Conservation (phyloP, 73 alveolate species). For the Durusdinium trenchii region DNA sequence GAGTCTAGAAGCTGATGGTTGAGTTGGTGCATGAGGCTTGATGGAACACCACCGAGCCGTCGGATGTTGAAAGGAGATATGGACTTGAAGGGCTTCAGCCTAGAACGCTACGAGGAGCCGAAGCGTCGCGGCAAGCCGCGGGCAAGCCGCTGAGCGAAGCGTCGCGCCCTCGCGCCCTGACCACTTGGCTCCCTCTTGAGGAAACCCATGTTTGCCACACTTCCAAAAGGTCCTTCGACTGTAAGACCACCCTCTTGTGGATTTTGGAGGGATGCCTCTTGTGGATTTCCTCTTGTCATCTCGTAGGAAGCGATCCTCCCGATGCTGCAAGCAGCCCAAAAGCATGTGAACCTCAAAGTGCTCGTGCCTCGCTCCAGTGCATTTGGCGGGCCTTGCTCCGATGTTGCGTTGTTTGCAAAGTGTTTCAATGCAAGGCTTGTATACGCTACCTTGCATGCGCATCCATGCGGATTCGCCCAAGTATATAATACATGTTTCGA, state of each 20-base stretch:
- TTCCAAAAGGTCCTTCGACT: neutral
- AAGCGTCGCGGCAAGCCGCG: no score
- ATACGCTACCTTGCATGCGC: no score
- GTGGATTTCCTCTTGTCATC: no score
- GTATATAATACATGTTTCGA: no score
- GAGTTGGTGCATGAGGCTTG: no score
- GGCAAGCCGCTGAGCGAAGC: no score
- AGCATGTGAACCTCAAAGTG: neutral
- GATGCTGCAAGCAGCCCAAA: slow-evolving; percentile 37
- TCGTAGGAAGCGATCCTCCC: slow-evolving; percentile 59
- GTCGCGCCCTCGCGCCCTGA: neutral
- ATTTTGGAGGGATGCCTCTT: neutral
- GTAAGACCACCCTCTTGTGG: no score
- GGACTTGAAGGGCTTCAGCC: slow-evolving; percentile 91
- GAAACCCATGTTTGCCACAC: neutral
- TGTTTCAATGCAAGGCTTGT: no score
- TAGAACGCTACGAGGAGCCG: slow-evolving; percentile 74
- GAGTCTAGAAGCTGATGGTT: no score
- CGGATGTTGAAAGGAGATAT: neutral
- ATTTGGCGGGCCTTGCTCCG: neutral
- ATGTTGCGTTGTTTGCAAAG: no score
- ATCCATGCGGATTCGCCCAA: no score
- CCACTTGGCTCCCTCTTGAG: neutral
- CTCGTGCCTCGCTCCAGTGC: slow-evolving; percentile 14
- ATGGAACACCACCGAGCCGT: neutral